Base-by-base conservation (phyloP, 2,329 filamentous ascomycete species). In the Pseudogymnoascus sp. region DNA sequence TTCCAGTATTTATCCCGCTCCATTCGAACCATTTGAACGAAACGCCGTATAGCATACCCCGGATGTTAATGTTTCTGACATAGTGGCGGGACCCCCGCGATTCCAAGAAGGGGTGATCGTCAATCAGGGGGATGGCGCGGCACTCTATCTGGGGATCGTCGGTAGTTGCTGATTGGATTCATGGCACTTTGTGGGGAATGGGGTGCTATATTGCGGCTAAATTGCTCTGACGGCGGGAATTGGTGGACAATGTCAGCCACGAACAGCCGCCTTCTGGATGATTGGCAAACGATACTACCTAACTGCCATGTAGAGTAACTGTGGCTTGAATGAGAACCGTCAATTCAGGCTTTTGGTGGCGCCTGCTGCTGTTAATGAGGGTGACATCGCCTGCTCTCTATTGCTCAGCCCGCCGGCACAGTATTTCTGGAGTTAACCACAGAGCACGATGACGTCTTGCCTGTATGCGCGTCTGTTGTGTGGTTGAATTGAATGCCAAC, bases 91-190 rank as follows among this genome's bases (percentile, higher is more conserved):
- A 12, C 47, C 28, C 47, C 47, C 47, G 25, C 47, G 47, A 53
- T 33, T 33, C 47, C 47, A 53, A 33, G n/a, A 33, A 53, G 47
- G 25, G 25, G 8, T 12, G 47, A 53, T 53, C 25, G 25, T 9
- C 47, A 33, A 33, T 33, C 47, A 53, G n/a, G 25, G 43, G 47
- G 28, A 12, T 18, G 47, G 47, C 47, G 25, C 47, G 28, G 28
- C 47, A 53, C 47, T 53, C 47, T 53, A 53, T 33, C 47, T 53
- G 28, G 47, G 25, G 47, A 53, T 53, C 47, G 47, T 18, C 47
- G 47, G 47, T 53, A 53, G 25, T 53, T 53, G 47, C 25, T 53
- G 47, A 53, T 53, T 53, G 47, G 47, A 53, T 53, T 53, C n/a
- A 33, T 53, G 43, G 43, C 43, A 50, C 25, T 50, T 50, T 50